Evolutionary conservation across 2,329 filamentous ascomycete genomes (phyloP), one percentile per base, ranked within the genome.

Genomic region (Scytalidium lignicola): DNA sequence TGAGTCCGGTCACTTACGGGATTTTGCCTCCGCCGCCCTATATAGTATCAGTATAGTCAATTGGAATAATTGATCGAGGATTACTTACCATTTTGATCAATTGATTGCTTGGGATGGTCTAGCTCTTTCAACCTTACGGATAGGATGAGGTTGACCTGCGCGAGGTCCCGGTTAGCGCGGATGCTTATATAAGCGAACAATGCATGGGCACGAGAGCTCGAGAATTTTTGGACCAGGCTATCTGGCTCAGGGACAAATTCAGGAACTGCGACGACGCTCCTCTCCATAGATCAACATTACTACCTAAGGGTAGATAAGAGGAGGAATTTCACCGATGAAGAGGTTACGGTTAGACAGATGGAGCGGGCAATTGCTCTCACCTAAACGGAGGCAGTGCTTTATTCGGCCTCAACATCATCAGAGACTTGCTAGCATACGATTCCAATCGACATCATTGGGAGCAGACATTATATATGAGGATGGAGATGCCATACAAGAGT

Each of bases 1-100:
- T 56, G 57, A 9, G 32, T 4, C 32, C 15, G 32, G 32, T 13
- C 13, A 62, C 77, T 62, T 78, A 87, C 80, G 82, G 79, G 60
- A 88, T 79, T 72, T 87, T 87, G 71, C 81, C 85, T 75, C 90
- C 90, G 74, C 88, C 88, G 75, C 87, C 87, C 85, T 85, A 57
- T 20, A 47, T 53, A 54, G 47, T 56, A 67, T 80, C 68, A 81
- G 75, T 58, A 57, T 39, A 52, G 19, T n/a, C 7, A 44, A 40
- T 46, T 32, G 2, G 3, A n/a, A 26, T n/a, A 10, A 22, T 22
- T 21, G 41, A 21, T 42, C n/a, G 2, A 29, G 37, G 18, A 21
- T 51, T 32, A 62, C 74, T 63, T 67, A 82, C 80, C 80, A 84
- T 84, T 65, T 75, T 82, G 71, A 70, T 67, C 59, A 58, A 63